Base-by-base conservation (phyloP, 495 filamentous ascomycete genomes). In the Chaetomidium leptoderma region DNA sequence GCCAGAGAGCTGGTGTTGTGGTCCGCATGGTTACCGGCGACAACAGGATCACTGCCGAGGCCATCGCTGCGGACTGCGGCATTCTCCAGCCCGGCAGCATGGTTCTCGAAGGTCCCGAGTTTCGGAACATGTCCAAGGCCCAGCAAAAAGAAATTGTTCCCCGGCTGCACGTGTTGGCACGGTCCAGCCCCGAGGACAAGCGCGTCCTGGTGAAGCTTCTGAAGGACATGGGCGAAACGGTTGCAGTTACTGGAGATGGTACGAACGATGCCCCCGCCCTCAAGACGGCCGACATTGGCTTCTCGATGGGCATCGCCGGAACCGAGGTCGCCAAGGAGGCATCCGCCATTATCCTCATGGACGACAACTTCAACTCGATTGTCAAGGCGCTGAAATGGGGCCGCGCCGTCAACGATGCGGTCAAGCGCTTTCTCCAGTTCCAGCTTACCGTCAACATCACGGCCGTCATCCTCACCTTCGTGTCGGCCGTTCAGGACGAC, bases 261-360 rank as follows among this genome's bases (percentile, higher is more conserved):
- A 95, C 90, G 49, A 95, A 95, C 66, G 90, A 95, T 69, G 90
- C 89, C 1, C 90, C 90, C 11, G 90, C 90, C 44, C 76, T 95
- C 55, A 90, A 88, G 65, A 85, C 85, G 61, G 89, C 90, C 24
- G 90, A 95, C 68, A 87, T 95, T 43, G 90, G 90, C 17, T 95
- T 95, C 72, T 92, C 90, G 46, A 95, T 95, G 90, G 90, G 90
- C 45, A 91, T 93, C 60, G 83, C 89, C 45, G 90, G 90, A 36
- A 95, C 90, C 6, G 90, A 93, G 66, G 90, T 95, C n/a, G 90
- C 90, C 27, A 95, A 95, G 74, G 90, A 95, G 68, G 90, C 90
- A 9, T 93, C 89, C 49, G 89, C 88, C 17, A 95, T 95, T 60
- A 92, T 95, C 64, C 81, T 95, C 8, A 87, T 95, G 77, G 90